Conservation (phyloP, 139 green algal species). For the Helicosporidium sp. region DNA sequence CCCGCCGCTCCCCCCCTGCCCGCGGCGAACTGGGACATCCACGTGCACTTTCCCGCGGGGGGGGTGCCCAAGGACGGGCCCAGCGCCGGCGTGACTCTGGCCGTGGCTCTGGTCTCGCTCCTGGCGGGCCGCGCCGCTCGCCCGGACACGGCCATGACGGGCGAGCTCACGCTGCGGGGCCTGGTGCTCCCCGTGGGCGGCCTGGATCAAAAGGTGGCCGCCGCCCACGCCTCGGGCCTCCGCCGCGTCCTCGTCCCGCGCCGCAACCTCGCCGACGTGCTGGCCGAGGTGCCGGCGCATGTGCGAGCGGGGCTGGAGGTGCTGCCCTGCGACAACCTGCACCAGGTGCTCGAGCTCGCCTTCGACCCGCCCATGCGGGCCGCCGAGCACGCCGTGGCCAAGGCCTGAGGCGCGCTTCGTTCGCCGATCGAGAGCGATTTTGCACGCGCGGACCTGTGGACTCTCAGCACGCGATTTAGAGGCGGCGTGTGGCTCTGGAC, state of each 20-base stretch:
- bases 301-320: slow-evolving; percentile 15
- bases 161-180: slow-evolving; percentile 84
- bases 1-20: slow-evolving; percentile 1
- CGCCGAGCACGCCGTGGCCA: too few species aligned
- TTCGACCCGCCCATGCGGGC: slow-evolving; percentile 44
- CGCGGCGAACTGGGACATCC: slow-evolving; percentile 30
- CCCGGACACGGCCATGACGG: slow-evolving; percentile 45
- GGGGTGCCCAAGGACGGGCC: slow-evolving; percentile 84
- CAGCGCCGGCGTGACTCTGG: slow-evolving; percentile 72
- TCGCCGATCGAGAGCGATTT: too few species aligned
- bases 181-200: slow-evolving; percentile 78
- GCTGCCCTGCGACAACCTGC: slow-evolving; percentile 10
- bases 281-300: slow-evolving; percentile 22
- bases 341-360: slow-evolving; percentile 27
- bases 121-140: slow-evolving; percentile 37
- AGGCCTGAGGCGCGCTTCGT: too few species aligned
- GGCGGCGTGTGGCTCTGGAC: too few species aligned
- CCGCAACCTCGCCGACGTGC: slow-evolving; percentile 64
- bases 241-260: slow-evolving; percentile 58
- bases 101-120: slow-evolving; percentile 72
- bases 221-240: slow-evolving; percentile 40
- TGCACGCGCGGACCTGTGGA: too few species aligned
- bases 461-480: too few species aligned
- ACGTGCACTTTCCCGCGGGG: slow-evolving; percentile 80
- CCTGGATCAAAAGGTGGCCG: slow-evolving; percentile 85